Evolutionary conservation across 176 grass and related monocot species (phyloP), one percentile per base, ranked within the genome.

Genomic region (Aegilops longissima): DNA sequence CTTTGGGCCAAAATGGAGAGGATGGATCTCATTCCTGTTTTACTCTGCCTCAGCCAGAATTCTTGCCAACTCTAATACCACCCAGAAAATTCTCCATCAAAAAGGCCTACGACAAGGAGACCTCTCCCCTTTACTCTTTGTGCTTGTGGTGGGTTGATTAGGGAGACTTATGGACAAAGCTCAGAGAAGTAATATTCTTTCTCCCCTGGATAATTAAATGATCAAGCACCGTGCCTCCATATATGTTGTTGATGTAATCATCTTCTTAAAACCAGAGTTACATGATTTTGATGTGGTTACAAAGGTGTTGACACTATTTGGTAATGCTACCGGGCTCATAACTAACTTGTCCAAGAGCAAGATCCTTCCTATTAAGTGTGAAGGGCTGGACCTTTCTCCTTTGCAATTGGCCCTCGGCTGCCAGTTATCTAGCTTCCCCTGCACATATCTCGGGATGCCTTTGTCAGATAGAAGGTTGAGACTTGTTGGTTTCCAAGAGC

Each of bases 61-160:
- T 1, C 1, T 9, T 3, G 6, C n/a, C 0, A 23, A 71, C 1
- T 10, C 6, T 0, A 39, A 4, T 4, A 3, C 8, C 24, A 31
- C 64, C 1, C 9, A 67, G 3, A 1, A 4, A 7, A 30, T 67
- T 8, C 12, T 5, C 23, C 25, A 12, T 8, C 11, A 3, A 5
- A 12, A 9, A 7, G 54, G 54, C 2, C 54, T 59, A 4, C 4
- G 54, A 0, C 54, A 59, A 59, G 54, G 18, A 5, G 64, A 67
- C 9, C 64, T 67, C 12, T 67, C 64, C 3, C 64, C 64, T 2
- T 24, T 67, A 4, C 9, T 67, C 9, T 33, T 67, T 67, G 64
- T 67, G 11, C 12, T 67, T 3, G 64, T 31, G 0, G 29, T 63
- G 61, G 61, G 9, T 2, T 3, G 2, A 0, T 12, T 45, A 10